Base-by-base conservation (phyloP, 768 basidiomycete genomes). In the Clavulina sp. region DNA sequence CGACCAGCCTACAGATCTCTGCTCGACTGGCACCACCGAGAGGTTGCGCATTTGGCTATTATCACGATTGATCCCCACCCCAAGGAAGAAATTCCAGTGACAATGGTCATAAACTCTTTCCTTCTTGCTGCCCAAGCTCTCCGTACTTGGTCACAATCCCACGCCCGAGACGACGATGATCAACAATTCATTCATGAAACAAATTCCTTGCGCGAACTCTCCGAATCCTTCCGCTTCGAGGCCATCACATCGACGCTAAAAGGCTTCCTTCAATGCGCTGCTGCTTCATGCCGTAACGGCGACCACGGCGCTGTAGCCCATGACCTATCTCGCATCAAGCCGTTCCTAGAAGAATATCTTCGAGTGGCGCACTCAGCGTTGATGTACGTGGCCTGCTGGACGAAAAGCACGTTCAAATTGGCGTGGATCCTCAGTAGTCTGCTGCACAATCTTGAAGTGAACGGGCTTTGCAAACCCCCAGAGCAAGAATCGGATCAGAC, bases 381-480 rank as follows among this genome's bases (percentile, higher is more conserved):
- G n/a, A 57, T 64, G 2, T 63, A 66, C 7, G 75, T 78, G 49
- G 68, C 70, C 23, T 67, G 71, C 38, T 88, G 84, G 79, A 77
- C 77, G 18, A 77, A 81, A 60, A 67, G 84, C 9, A 64, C 86
- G 18, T 83, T 92, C 73, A 97, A 96, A 65, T 70, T 97, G 54
- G 71, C 77, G 57, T 82, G 79, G 61, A 72, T 93, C 38, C 64
- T 92, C 30, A 81, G 77, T 60, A 78, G 81, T 19, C 69, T 86
- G 28, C 69, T 89, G 58, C 72, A 74, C 38, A 78, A 78, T 7
- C 66, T 97, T 4, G 77, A 83, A 3, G 76, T 74, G 40, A 76
- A 93, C 63, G 95, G 95, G 3, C 97, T 96, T 68, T 99, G 95
- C 66, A 78, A 81, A 59, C 92, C 95, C 1, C 74, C 76, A 3